Evolutionary conservation across 495 filamentous ascomycete species (phyloP), one percentile per base, ranked within the genome.

Genomic region (Neurospora africana): DNA sequence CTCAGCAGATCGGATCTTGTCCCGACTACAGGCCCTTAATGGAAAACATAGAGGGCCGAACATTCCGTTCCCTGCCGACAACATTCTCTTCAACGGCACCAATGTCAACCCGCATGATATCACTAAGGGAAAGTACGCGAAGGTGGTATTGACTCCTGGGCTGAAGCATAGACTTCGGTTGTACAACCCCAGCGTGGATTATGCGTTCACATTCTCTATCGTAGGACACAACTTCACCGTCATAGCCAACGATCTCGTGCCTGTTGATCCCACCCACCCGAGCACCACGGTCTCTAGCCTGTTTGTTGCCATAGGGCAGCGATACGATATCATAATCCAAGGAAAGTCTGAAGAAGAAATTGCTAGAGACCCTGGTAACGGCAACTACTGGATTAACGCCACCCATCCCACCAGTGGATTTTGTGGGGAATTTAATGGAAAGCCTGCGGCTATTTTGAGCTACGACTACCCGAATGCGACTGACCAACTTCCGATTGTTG

Each of bases 271-370:
- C 15, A 30, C 47, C 68, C 74, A 76, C 5, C 81, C 86, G 1
- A 84, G 82, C 53, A 78, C 78, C n/a, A 79, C 79, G 19, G 72
- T 79, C 11, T 77, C 80, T 3, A 61, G 53, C 13, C 72, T 91
- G 9, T 79, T 80, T 30, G 81, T 93, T 43, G 86, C 78, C 43
- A 88, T 92, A 72, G 90, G 88, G 7, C 89, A 92, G 77, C 84
- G 91, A 33, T 90, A 91, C 78, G 87, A 92, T 74, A 80, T 92
- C n/a, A 86, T 91, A 68, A 84, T 92, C 41, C 83, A 84, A 44
- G 53, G 53, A 61, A 33, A 61, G 23, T 33, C 27, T 13, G 53
- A 61, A 9, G 53, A 61, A 61, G 53, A 61, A 17, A 61, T 61
- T 1, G 88, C 89, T 5, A 82, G 87, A 69, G 80, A 87, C 71